Conservation (phyloP, 208 protist species). For the Crithidia expoeki region DNA sequence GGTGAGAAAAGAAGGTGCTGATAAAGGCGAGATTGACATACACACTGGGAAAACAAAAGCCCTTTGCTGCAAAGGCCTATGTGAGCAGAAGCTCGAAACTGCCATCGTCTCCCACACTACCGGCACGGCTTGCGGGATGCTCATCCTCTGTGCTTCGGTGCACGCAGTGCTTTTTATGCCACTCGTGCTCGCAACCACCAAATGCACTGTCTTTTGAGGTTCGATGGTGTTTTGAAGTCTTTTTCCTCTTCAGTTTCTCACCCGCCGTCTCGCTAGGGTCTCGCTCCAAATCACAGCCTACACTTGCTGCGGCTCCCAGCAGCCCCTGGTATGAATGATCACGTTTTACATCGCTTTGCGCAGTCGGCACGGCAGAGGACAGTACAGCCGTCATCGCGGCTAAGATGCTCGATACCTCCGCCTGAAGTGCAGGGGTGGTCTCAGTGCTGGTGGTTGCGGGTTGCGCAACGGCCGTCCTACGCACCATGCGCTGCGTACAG, state of each 20-base stretch:
- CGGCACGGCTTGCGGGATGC: background rate
- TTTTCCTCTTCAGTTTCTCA: conserved; percentile 7
- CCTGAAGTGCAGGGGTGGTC: background rate
- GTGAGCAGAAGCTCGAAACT: conserved; percentile 45
- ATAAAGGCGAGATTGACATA: too few species aligned
- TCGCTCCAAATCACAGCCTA: too few species aligned
- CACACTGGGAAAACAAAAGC: too few species aligned
- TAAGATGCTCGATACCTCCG: conserved; percentile 24
- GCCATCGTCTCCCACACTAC: conserved; percentile 27
- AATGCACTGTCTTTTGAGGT: background rate
- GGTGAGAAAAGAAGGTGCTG: background rate
- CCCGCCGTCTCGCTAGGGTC: background rate
- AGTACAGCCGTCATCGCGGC: conserved; percentile 32
- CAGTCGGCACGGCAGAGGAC: conserved; percentile 1
- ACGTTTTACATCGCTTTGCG: too few species aligned
- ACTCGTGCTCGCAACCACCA: background rate
- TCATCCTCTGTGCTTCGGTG: background rate
- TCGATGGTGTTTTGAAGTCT: conserved; percentile 6
- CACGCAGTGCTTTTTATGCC: background rate
- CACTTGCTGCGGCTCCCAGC: too few species aligned
- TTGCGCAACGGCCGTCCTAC: background rate
- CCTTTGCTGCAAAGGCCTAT: conserved; percentile 15
- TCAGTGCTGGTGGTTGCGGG: background rate
- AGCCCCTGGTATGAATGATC: too few species aligned
- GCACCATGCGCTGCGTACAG: conserved; percentile 29